Conservation (phyloP, 768 basidiomycete species). For the Boletellus emodensis region DNA sequence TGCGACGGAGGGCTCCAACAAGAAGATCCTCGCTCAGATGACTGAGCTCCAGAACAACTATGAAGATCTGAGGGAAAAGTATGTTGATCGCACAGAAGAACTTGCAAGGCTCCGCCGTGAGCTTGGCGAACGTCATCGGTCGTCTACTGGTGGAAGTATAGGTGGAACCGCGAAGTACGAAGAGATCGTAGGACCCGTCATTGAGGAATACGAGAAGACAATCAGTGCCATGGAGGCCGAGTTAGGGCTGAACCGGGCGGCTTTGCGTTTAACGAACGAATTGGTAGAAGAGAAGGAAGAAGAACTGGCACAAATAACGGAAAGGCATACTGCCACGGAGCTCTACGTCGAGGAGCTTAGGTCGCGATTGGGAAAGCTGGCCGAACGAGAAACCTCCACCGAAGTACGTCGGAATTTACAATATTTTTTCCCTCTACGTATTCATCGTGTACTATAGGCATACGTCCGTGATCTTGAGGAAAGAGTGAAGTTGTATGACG, state of each 20-base stretch:
- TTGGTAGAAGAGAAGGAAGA: slow-evolving; percentile 90
- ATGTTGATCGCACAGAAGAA: slow-evolving; percentile 85
- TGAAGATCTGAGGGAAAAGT: slow-evolving; percentile 77
- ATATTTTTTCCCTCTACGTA: neutral
- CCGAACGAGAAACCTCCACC: slow-evolving; percentile 85
- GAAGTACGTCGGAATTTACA: slow-evolving; percentile 54
- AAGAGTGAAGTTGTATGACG: slow-evolving; percentile 82
- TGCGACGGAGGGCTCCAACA: slow-evolving; percentile 57
- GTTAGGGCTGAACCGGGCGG: slow-evolving; percentile 80
- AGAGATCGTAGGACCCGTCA: slow-evolving; percentile 94
- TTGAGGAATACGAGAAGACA: slow-evolving; percentile 98
- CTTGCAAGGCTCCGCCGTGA: slow-evolving; percentile 76
- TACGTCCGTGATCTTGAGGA: slow-evolving; percentile 93
- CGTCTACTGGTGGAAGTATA: slow-evolving; percentile 52
- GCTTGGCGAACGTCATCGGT: slow-evolving; percentile 69
- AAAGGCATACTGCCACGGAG: slow-evolving; percentile 75
- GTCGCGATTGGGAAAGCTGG: slow-evolving; percentile 70
- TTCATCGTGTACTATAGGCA: slow-evolving; percentile 46
- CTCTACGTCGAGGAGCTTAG: slow-evolving; percentile 86
- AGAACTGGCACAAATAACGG: slow-evolving; percentile 60
- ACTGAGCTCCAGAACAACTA: slow-evolving; percentile 83
- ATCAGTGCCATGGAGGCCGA: slow-evolving; percentile 94
- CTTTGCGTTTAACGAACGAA: slow-evolving; percentile 87
- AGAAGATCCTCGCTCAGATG: slow-evolving; percentile 77
- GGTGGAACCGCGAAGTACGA: slow-evolving; percentile 78